Percentiles rank a stretch among this genome's conserved stretches.
phyloP scores from a whole-genome alignment of 2,329 filamentous ascomycete genomes.

The Alternaria brassicae region DNA sequence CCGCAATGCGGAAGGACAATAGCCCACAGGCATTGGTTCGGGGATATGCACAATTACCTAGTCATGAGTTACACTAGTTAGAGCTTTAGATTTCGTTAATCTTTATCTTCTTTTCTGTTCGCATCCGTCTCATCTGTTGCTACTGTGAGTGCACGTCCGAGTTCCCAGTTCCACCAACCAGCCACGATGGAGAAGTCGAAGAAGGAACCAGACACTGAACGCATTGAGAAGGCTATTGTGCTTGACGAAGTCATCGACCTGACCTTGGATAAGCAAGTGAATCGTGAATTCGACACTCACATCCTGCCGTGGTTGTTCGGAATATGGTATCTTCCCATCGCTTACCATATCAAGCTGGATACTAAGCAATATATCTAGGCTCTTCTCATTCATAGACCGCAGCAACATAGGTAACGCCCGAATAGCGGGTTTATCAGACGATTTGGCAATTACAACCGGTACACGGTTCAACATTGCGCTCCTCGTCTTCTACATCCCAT shows the following conservation, averaged over 20 bases:
- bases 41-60: background rate
- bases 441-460: slow-evolving; percentile 51
- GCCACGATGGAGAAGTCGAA: slow-evolving; percentile 3
- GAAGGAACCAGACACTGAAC: background rate
- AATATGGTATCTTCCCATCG: slow-evolving; percentile 43
- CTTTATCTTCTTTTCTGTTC: background rate
- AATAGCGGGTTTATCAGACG: slow-evolving; percentile 51
- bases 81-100: background rate
- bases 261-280: slow-evolving; percentile 46
- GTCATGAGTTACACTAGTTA: background rate
- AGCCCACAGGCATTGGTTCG: background rate
- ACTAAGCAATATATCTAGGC: slow-evolving; percentile 12
- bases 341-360: background rate
- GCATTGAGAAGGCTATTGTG: slow-evolving; percentile 7
- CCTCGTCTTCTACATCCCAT: slow-evolving; percentile 55
- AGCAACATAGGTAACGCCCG: slow-evolving; percentile 54
- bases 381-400: slow-evolving; percentile 58
- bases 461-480: slow-evolving; percentile 53
- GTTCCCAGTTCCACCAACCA: background rate
- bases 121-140: background rate
- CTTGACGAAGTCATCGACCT: background rate
- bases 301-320: slow-evolving; percentile 57
- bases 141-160: background rate
- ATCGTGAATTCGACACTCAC: slow-evolving; percentile 53
- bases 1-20: slow-evolving; percentile 2